Evolutionary conservation across 2,329 filamentous ascomycete species (phyloP).

Genomic region (Nannizziopsis arthrosporioides): DNA sequence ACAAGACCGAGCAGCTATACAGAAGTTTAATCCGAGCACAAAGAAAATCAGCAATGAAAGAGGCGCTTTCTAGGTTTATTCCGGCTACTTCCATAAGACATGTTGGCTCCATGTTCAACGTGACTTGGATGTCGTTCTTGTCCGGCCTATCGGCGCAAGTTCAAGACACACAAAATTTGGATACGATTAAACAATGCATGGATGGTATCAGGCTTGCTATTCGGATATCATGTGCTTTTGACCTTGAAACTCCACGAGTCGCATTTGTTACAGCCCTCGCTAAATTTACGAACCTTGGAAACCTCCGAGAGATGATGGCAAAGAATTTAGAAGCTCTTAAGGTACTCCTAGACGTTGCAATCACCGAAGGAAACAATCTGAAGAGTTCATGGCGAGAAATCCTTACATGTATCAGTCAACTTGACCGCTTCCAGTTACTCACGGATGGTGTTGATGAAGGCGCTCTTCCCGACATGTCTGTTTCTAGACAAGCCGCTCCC

Average conservation of each 20-base stretch:
- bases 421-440: slow-evolving; percentile 89
- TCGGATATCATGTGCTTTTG: slow-evolving; percentile 84
- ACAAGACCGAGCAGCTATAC: slow-evolving; percentile 72
- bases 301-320: slow-evolving; percentile 83
- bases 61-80: slow-evolving; percentile 62
- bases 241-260: slow-evolving; percentile 81
- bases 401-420: slow-evolving; percentile 85
- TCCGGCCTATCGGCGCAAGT: slow-evolving; percentile 87
- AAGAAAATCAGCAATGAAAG: slow-evolving; percentile 62
- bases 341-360: slow-evolving; percentile 78
- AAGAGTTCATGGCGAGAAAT: slow-evolving; percentile 92
- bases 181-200: slow-evolving; percentile 83
- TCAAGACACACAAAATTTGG: slow-evolving; percentile 84
- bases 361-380: slow-evolving; percentile 81
- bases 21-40: slow-evolving; percentile 87
- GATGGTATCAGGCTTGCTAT: slow-evolving; percentile 93
- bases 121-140: slow-evolving; percentile 98
- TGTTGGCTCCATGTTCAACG: slow-evolving; percentile 95
- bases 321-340: slow-evolving; percentile 96
- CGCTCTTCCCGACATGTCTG: slow-evolving; percentile 69
- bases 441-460: slow-evolving; percentile 90
- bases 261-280: slow-evolving; percentile 89
- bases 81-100: slow-evolving; percentile 89
- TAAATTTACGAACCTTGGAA: slow-evolving; percentile 91
- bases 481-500: slow-evolving; percentile 58